A percentile compares a stretch with the other conserved stretches of the same genome.
These are phyloP conservation scores for Rhodotorula glutinis DNA, from an alignment of 1,284 basidiomycete species.

Conservation along the genomic window DNA sequence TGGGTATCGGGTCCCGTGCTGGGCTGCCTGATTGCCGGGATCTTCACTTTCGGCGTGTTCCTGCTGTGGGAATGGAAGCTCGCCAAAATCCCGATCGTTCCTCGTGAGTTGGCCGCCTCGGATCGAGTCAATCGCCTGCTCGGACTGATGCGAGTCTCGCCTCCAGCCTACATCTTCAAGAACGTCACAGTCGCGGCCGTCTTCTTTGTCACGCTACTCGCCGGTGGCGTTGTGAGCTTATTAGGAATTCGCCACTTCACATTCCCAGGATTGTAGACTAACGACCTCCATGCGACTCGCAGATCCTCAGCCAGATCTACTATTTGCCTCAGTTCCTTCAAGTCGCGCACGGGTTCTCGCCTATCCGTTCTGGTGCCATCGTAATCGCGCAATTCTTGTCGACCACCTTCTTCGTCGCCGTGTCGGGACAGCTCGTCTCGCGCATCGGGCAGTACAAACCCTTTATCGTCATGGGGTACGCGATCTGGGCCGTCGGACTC, in stretches of 20 bases:
- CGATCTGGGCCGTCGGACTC: constrained; percentile 65
- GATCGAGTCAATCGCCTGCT: neutral
- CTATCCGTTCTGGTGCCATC: constrained; percentile 62
- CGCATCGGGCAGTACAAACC: constrained; percentile 31
- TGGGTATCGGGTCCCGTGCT: constrained; percentile 48
- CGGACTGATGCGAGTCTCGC: neutral
- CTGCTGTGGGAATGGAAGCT: constrained; percentile 70
- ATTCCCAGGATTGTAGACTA: neutral
- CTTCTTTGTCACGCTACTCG: constrained; percentile 63
- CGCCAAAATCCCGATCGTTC: constrained; percentile 58
- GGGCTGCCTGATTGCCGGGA: constrained; percentile 24
- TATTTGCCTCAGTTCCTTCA: constrained; percentile 50
- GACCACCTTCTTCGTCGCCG: constrained; percentile 40
- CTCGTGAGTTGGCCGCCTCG: constrained; percentile 31
- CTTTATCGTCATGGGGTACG: constrained; percentile 65
- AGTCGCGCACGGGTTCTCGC: constrained; percentile 62
- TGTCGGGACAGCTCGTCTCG: constrained; percentile 53
- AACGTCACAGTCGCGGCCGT: constrained; percentile 66
- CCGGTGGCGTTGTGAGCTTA: constrained; percentile 23
- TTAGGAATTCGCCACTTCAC: neutral
- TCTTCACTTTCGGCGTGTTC: constrained; percentile 54
- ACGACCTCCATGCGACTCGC: neutral
- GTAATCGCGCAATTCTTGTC: constrained; percentile 63
- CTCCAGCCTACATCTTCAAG: constrained; percentile 66
- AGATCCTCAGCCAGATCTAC: constrained; percentile 52